These are phyloP conservation scores for Ceratobasidium sp. DNA, from an alignment of 1,284 basidiomycete species.

Conservation along the genomic window DNA sequence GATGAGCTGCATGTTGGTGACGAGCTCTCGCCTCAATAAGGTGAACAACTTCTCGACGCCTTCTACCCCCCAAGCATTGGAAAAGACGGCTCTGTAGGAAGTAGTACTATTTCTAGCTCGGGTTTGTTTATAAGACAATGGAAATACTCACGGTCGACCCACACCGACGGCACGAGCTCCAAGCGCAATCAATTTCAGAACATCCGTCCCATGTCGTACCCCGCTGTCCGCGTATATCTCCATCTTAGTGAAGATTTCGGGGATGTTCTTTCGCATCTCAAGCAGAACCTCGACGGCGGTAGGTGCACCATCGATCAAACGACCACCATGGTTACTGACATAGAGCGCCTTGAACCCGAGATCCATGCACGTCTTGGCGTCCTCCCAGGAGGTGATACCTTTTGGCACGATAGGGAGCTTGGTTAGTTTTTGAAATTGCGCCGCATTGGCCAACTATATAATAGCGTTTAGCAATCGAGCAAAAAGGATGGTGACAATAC, in stretches of 20 bases:
- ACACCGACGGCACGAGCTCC: constrained; percentile 48
- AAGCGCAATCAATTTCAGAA: constrained; percentile 47
- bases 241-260: constrained; percentile 48
- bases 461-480: neutral
- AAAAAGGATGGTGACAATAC: neutral
- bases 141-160: constrained; percentile 42
- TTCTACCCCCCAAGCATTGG: constrained; percentile 48
- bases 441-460: neutral
- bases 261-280: constrained; percentile 49
- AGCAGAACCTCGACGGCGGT: constrained; percentile 50
- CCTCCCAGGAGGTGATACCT: constrained; percentile 49
- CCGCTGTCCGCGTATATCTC: constrained; percentile 50
- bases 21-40: constrained; percentile 44
- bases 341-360: constrained; percentile 51
- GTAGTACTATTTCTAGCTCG: neutral
- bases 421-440: neutral
- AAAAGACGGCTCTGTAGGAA: constrained; percentile 43
- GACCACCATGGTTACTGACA: constrained; percentile 52
- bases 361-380: constrained; percentile 50
- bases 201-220: constrained; percentile 47
- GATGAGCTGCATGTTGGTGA: constrained; percentile 46
- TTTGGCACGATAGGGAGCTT: constrained; percentile 33
- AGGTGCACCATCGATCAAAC: constrained; percentile 51
- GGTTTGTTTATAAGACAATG: neutral
- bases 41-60: constrained; percentile 47